phyloP scores from a whole-genome alignment of 176 grass and related monocot genomes.

The Oryza glaberrima region DNA sequence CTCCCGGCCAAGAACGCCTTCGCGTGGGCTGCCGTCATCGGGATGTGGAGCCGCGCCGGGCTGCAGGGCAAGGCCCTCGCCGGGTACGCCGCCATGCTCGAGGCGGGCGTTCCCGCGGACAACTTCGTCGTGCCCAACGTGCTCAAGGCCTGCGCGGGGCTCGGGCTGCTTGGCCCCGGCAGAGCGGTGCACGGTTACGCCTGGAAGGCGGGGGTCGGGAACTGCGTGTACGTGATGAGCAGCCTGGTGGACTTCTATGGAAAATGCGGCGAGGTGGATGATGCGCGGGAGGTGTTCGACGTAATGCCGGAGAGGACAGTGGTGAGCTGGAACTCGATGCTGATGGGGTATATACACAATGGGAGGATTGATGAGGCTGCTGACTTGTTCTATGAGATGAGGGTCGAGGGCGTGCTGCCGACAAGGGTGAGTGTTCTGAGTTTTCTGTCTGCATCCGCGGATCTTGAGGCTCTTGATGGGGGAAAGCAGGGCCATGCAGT shows the following conservation, averaged over 20 bases:
- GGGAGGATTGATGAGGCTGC: conserved; percentile 59
- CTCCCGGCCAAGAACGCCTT: conserved; percentile 44
- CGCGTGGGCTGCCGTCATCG: conserved; percentile 48
- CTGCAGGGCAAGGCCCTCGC: conserved; percentile 37
- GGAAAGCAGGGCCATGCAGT: conserved; percentile 69
- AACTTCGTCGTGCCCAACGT: conserved; percentile 53
- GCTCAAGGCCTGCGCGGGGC: conserved; percentile 49
- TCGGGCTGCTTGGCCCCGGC: conserved; percentile 9
- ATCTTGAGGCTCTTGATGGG: conserved; percentile 52
- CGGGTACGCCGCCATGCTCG: conserved; percentile 42
- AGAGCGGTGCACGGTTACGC: conserved; percentile 51
- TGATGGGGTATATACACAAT: conserved; percentile 66
- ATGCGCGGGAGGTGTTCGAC: conserved; percentile 60
- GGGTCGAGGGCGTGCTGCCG: conserved; percentile 46
- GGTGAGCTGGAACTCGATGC: conserved; percentile 72
- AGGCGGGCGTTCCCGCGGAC: conserved; percentile 39
- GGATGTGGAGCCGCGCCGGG: conserved; percentile 37
- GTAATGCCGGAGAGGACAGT: conserved; percentile 64
- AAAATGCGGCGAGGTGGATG: conserved; percentile 42
- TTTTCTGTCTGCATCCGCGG: conserved; percentile 45
- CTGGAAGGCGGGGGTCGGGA: conserved; percentile 47
- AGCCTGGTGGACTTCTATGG: conserved; percentile 77
- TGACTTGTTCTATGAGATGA: conserved; percentile 63
- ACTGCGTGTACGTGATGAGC: conserved; percentile 62
- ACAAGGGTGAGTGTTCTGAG: conserved; percentile 68